These are phyloP conservation scores for Ganoderma multipileum DNA, from an alignment of 1,284 basidiomycete genomes.

Conservation along the genomic window DNA sequence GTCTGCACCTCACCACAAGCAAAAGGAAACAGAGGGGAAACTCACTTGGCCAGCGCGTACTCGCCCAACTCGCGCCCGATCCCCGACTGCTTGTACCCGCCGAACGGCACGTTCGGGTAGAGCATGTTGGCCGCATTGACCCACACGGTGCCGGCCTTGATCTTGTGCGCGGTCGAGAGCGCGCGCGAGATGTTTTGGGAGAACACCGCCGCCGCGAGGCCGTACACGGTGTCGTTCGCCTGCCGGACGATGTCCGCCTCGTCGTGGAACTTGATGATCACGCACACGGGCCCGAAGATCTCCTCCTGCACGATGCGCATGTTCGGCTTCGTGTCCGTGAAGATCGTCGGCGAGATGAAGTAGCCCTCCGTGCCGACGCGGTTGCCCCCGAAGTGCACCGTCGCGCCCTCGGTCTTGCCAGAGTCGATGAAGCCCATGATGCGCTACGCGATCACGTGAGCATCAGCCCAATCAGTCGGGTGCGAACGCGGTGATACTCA, in stretches of 20 bases:
- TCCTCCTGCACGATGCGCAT: slow-evolving; percentile 94
- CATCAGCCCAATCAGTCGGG: too few species aligned
- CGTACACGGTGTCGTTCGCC: slow-evolving; percentile 90
- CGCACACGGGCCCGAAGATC: slow-evolving; percentile 89
- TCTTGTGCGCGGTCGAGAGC: slow-evolving; percentile 73
- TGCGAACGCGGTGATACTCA: slow-evolving; percentile 36
- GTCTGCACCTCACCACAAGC: neutral
- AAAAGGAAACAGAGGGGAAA: slow-evolving; percentile 23
- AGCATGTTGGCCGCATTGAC: slow-evolving; percentile 81
- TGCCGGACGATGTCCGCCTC: slow-evolving; percentile 69
- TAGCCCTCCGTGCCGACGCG: slow-evolving; percentile 77
- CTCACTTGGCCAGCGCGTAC: slow-evolving; percentile 76
- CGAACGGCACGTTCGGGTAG: slow-evolving; percentile 77
- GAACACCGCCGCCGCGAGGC: slow-evolving; percentile 85
- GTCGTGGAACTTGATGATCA: slow-evolving; percentile 76
- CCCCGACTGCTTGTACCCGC: slow-evolving; percentile 89
- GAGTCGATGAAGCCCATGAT: slow-evolving; percentile 91
- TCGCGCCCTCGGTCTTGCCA: slow-evolving; percentile 88
- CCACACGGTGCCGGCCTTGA: slow-evolving; percentile 88
- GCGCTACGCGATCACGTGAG: slow-evolving; percentile 48
- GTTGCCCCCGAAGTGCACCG: slow-evolving; percentile 77
- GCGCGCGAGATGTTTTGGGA: slow-evolving; percentile 81
- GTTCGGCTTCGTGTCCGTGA: slow-evolving; percentile 76
- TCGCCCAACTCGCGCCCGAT: slow-evolving; percentile 89
- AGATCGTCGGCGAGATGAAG: slow-evolving; percentile 87